Evolutionary conservation across 306 rosid genomes (phyloP).

Genomic region (Lathyrus tuberosus): DNA sequence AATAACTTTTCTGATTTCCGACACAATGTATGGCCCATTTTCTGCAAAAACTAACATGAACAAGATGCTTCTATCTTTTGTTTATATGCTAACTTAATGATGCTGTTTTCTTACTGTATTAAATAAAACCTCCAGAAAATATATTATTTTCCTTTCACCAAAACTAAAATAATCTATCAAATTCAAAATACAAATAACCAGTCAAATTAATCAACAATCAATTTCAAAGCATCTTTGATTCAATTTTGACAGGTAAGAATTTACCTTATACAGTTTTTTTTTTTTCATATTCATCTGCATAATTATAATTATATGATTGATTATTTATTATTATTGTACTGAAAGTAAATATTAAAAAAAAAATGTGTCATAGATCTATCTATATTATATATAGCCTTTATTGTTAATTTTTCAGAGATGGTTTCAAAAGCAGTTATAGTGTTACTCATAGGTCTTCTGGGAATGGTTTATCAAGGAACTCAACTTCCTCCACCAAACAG

Average conservation of each 20-base stretch:
- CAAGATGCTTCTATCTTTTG: neutral
- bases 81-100: neutral
- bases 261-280: neutral
- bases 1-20: neutral
- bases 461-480: conserved; percentile 70
- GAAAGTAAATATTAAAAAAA: neutral
- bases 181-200: conserved; percentile 12
- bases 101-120: neutral
- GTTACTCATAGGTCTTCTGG: conserved; percentile 68
- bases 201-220: neutral
- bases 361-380: conserved; percentile 36
- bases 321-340: conserved; percentile 26
- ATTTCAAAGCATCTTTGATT: neutral
- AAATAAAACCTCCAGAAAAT: neutral
- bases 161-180: neutral
- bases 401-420: conserved; percentile 46
- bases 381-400: conserved; percentile 7
- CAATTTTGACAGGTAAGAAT: conserved; percentile 42
- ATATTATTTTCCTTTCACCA: neutral
- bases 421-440: conserved; percentile 56
- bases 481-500: conserved; percentile 57
- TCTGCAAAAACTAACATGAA: conserved; percentile 8
- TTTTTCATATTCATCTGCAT: conserved; percentile 1
- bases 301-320: neutral
- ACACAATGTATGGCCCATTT: neutral